Evolutionary conservation across 768 basidiomycete species (phyloP).

Genomic region (Rhodocollybia butyracea): DNA sequence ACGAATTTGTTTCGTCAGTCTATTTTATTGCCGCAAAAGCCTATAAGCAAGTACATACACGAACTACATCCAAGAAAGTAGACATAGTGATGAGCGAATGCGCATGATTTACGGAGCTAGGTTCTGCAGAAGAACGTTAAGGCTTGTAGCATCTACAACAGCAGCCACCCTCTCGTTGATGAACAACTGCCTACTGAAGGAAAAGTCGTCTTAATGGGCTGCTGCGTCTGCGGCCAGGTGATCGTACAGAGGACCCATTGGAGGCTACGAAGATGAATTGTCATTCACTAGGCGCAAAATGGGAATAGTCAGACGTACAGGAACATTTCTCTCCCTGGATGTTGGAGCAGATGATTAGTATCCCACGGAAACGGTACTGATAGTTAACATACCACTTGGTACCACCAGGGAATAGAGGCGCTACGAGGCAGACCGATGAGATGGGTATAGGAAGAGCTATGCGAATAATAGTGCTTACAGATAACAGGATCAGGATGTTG

Average conservation of each 20-base stretch:
- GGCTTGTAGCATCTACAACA: neutral
- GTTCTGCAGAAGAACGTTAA: too few relatives aligned
- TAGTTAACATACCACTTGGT: slow-evolving; percentile 82
- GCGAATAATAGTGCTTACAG: slow-evolving; percentile 49
- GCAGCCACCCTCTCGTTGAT: neutral
- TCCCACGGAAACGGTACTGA: neutral
- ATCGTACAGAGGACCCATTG: slow-evolving; percentile 62
- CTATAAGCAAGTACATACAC: too few relatives aligned
- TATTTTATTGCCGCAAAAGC: too few relatives aligned
- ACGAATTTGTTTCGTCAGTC: too few relatives aligned
- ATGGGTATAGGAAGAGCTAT: neutral
- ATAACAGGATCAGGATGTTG: slow-evolving; percentile 93
- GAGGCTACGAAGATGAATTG: slow-evolving; percentile 40
- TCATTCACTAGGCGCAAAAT: neutral
- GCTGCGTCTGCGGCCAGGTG: slow-evolving; percentile 32
- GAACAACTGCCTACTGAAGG: neutral
- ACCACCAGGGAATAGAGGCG: slow-evolving; percentile 80
- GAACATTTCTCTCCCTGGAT: slow-evolving; percentile 74
- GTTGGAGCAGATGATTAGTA: slow-evolving; percentile 8
- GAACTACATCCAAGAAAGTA: too few relatives aligned
- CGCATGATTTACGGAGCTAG: too few relatives aligned
- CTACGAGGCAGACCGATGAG: slow-evolving; percentile 35
- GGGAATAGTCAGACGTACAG: slow-evolving; percentile 44
- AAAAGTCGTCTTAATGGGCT: too few relatives aligned
- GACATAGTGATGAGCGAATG: too few relatives aligned